Base-by-base conservation (phyloP, 305 asterid species). In the Caryopteris hybrid region DNA sequence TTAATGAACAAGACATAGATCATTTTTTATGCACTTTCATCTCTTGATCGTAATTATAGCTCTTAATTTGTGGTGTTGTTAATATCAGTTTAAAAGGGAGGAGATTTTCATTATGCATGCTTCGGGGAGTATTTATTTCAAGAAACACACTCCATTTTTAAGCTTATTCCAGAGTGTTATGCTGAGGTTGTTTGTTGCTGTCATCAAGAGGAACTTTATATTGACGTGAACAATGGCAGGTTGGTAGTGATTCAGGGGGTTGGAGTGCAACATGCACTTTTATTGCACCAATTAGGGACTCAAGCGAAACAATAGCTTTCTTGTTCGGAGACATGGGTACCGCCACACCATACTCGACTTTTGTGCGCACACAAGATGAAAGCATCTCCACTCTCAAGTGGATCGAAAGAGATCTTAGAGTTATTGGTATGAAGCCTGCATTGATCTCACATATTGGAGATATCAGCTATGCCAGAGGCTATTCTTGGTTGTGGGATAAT, bases 401-500 rank as follows among this genome's bases (percentile, higher is more conserved):
- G 98, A 94, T 94, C 65, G 68, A 39, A 61, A 83, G 95, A 56
- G 99, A 94, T 66, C 82, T 94, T 12, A 86, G 89, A 75, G 90
- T 87, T 68, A 81, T 89, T 16, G 98, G 97, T 10, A 74, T 85
- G 74, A 94, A 88, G 65, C 97, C 99, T 14, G 76, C 92, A 31
- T 33, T 94, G 50, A 86, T 94, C 73, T 94, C 99, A 2, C 99
- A 94, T 61, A 86, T 94, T 60, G 99, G 99, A 63, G 99, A 94
- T 72, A 88, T 94, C 72, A 94, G 99, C 86, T 91, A 94, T 5
- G 99, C 99, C 29, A 76, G 97, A 69, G 99, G 99, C 70, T 85
- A 89, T 71, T 73, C 97, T 13, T 94, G 99, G 99, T 52, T 94
- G 75, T 94, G 99, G 99, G 99, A 94, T 71, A 84, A 85, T 75